Conservation (phyloP, 768 basidiomycete species). For the Phylloporus arenicola region DNA sequence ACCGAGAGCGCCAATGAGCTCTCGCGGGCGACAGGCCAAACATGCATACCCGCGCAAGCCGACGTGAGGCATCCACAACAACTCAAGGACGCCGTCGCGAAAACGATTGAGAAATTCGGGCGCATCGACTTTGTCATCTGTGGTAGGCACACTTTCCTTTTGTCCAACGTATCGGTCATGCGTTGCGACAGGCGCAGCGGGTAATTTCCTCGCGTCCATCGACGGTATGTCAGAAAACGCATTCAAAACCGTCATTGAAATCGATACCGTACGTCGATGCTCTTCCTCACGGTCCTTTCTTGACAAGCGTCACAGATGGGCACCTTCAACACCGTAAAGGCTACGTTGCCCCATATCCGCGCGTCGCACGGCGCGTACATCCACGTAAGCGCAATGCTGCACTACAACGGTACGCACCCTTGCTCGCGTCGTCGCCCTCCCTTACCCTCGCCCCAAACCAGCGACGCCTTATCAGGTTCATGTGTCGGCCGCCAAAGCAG, state of each 20-base stretch:
- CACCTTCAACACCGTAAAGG: slow-evolving; percentile 92
- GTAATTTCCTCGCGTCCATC: slow-evolving; percentile 91
- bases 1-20: slow-evolving; percentile 66
- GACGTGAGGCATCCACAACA: slow-evolving; percentile 80
- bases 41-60: slow-evolving; percentile 67
- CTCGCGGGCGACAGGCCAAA: slow-evolving; percentile 58
- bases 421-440: background rate
- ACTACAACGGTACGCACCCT: slow-evolving; percentile 58
- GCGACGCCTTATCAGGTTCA: slow-evolving; percentile 86
- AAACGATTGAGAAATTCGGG: slow-evolving; percentile 72
- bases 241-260: slow-evolving; percentile 89
- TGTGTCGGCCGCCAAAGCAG: slow-evolving; percentile 93
- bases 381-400: slow-evolving; percentile 84
- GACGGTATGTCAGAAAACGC: slow-evolving; percentile 80
- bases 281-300: background rate
- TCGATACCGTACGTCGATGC: slow-evolving; percentile 66
- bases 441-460: slow-evolving; percentile 21
- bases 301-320: slow-evolving; percentile 54
- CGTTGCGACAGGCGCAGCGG: slow-evolving; percentile 71
- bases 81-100: slow-evolving; percentile 68
- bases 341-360: slow-evolving; percentile 72
- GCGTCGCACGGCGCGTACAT: slow-evolving; percentile 75
- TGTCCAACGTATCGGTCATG: background rate
- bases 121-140: slow-evolving; percentile 93
- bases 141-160: slow-evolving; percentile 42